Evolutionary conservation across 176 grass and related monocot species (phyloP).

Genomic region (Dactylis glomerata): DNA sequence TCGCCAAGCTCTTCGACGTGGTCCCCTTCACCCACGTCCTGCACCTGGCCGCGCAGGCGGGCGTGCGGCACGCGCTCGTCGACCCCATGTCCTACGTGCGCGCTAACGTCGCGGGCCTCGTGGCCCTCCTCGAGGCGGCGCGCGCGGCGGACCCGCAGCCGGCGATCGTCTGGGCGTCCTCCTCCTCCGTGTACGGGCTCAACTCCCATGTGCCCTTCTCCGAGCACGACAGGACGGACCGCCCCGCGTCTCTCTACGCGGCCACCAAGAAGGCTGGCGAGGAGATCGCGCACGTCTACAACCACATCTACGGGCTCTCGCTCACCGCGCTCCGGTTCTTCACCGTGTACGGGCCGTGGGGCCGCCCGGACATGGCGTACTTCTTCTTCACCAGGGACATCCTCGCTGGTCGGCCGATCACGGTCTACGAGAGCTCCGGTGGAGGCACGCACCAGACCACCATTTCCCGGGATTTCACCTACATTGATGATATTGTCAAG

Average conservation of each 20-base stretch:
- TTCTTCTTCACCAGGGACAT: conserved; percentile 89
- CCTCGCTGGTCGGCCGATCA: conserved; percentile 60
- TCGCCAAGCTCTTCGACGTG: conserved; percentile 81
- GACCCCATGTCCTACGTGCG: conserved; percentile 77
- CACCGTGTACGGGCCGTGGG: conserved; percentile 82
- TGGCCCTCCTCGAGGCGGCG: conserved; percentile 64
- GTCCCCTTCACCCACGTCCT: conserved; percentile 88
- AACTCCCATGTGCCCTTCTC: conserved; percentile 81
- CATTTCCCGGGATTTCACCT: conserved; percentile 82
- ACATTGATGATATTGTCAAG: conserved; percentile 85
- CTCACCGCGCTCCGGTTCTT: conserved; percentile 78
- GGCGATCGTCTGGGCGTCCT: conserved; percentile 82
- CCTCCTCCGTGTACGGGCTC: conserved; percentile 76
- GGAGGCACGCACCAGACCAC: conserved; percentile 53
- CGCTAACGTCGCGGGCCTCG: conserved; percentile 70
- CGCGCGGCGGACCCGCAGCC: conserved; percentile 66
- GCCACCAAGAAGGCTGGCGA: conserved; percentile 88
- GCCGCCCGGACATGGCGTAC: conserved; percentile 76
- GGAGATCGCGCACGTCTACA: conserved; percentile 92
- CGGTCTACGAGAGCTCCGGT: conserved; percentile 66
- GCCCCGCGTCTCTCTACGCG: conserved; percentile 80
- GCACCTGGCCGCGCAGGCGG: conserved; percentile 90
- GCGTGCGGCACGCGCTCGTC: conserved; percentile 76
- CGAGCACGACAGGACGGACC: conserved; percentile 78
- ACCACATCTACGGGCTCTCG: conserved; percentile 87